Evolutionary conservation across 2,329 filamentous ascomycete species (phyloP), one percentile per base, ranked within the genome.

Genomic region (Lasiodiplodia citricola): DNA sequence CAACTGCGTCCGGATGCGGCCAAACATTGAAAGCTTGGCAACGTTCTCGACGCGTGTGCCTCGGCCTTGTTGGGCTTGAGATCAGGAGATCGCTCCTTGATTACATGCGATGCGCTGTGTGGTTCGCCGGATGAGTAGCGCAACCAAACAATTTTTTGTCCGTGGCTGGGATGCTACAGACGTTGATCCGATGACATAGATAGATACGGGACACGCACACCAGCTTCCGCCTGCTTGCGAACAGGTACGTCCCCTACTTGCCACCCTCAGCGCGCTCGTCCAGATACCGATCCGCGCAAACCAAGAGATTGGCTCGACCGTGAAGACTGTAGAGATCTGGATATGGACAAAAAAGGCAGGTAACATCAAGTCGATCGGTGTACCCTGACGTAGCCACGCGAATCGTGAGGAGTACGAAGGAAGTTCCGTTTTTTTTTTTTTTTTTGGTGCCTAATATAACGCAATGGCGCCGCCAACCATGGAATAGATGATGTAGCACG

Each of bases 151-250:
- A 23, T 5, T 11, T n/a, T 28, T 35, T 28, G 8, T 50, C 35
- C 51, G 58, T 37, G 58, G 58, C 58, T 51, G 44, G 51, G 14
- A 38, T 51, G 28, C 58, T 41, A 41, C 58, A 63, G 50, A 63
- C 60, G 44, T 64, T 28, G 23, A 31, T 52, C 47, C 14, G 60
- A 64, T 64, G 47, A 52, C 31, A 52, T n/a, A 23, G 16, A 28
- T 6, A 6, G 28, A 37, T 18, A 37, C 44, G 3, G 37, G n/a
- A 38, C 5, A 13, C 3, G 47, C 47, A 16, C 21, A n/a, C 47
- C 21, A 18, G 41, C 47, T 28, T 25, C 28, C 60, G n/a, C 60
- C 51, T 62, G 57, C 57, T 62, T 62, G 57, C 37, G 50, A 41
- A 41, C 57, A 35, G 3, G 57, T 50, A 41, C 23, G 25, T 31